phyloP scores from a whole-genome alignment of 2,329 filamentous ascomycete genomes.

The Herpotrichia juniperi region DNA sequence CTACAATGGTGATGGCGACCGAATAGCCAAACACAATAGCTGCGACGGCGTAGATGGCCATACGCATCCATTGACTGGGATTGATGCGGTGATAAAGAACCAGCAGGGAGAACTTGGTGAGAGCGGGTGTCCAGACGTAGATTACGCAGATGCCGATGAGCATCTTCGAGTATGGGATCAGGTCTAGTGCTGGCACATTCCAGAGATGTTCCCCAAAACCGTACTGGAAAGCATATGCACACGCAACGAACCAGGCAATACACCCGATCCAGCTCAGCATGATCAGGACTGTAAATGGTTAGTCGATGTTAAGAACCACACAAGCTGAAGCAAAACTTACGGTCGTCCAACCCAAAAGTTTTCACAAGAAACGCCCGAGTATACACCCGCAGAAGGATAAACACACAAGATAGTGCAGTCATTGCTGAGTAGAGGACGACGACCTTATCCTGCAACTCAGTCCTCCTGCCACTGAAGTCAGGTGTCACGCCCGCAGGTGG shows the following conservation, averaged over 20 bases:
- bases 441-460: constrained; percentile 16
- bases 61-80: constrained; percentile 13
- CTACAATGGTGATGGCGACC: constrained; percentile 22
- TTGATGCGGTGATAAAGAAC: constrained; percentile 26
- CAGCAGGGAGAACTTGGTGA: constrained; percentile 26
- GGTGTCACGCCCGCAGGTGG: not conserved
- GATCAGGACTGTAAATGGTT: constrained; percentile 6
- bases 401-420: constrained; percentile 17
- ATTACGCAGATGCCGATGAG: constrained; percentile 21
- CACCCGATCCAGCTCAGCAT: constrained; percentile 22
- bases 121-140: constrained; percentile 27
- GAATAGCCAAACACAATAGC: constrained; percentile 21
- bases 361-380: constrained; percentile 19
- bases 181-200: constrained; percentile 15
- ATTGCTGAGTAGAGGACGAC: constrained; percentile 18
- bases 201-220: constrained; percentile 26
- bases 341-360: constrained; percentile 19
- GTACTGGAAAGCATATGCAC: constrained; percentile 21
- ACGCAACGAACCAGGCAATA: constrained; percentile 20
- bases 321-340: not conserved
- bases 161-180: constrained; percentile 4
- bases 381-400: constrained; percentile 20
- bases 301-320: not conserved
- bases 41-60: constrained; percentile 18
- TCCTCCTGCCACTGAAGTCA: not conserved